phyloP scores from a whole-genome alignment of 768 basidiomycete genomes.

The Serendipita vermifera region DNA sequence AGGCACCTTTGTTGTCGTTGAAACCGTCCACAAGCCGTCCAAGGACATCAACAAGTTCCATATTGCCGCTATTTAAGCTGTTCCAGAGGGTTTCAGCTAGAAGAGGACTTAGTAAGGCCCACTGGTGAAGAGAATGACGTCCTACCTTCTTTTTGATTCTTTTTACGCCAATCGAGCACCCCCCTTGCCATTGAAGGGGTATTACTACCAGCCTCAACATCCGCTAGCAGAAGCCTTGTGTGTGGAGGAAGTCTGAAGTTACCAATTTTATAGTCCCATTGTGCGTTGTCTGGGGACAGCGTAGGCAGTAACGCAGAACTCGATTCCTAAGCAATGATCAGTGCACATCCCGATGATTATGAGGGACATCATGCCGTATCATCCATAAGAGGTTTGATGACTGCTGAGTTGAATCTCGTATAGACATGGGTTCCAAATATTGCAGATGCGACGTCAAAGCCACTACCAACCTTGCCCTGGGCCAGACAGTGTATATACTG shows the following conservation, averaged over 20 bases:
- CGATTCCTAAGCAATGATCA: neutral
- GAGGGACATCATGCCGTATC: slow-evolving; percentile 30
- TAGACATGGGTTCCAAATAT: slow-evolving; percentile 93
- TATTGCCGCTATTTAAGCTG: slow-evolving; percentile 16
- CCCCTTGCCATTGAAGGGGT: slow-evolving; percentile 88
- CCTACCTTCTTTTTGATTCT: slow-evolving; percentile 44
- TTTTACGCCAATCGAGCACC: slow-evolving; percentile 79
- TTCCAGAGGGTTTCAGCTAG: slow-evolving; percentile 18
- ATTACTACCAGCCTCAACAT: slow-evolving; percentile 91
- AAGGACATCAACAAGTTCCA: too few relatives aligned
- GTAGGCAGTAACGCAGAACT: slow-evolving; percentile 31
- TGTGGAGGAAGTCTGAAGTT: slow-evolving; percentile 74
- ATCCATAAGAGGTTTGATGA: slow-evolving; percentile 53
- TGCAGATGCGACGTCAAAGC: slow-evolving; percentile 91
- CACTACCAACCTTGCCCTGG: slow-evolving; percentile 95
- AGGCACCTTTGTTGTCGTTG: too few relatives aligned
- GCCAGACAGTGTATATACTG: slow-evolving; percentile 94
- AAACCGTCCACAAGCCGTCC: too few relatives aligned
- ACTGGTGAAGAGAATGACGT: neutral
- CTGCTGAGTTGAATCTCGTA: slow-evolving; percentile 66
- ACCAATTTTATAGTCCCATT: slow-evolving; percentile 60
- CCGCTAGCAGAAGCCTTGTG: slow-evolving; percentile 78
- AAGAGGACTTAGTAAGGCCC: neutral
- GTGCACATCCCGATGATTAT: neutral
- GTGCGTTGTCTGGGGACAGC: slow-evolving; percentile 48